Base-by-base conservation (phyloP, 805 yeast species). In the Spathaspora girioi region DNA sequence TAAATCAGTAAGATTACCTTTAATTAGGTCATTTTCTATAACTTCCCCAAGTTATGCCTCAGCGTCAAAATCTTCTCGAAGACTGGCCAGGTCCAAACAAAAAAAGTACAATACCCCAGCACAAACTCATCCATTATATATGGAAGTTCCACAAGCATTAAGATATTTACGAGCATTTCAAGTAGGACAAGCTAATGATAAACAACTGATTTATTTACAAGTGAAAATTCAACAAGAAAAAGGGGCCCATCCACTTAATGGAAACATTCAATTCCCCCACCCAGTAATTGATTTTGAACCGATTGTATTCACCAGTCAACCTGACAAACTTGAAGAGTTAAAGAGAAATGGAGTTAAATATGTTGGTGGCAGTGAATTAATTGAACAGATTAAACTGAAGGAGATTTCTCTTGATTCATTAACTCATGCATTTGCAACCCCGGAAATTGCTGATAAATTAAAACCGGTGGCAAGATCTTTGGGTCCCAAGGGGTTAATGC, bases 401-500 rank as follows among this genome's bases (percentile, higher is more conserved):
- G 69, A 72, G 8, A 61, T 82, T 31, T 72, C 73, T 15, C 66
- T 84, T 26, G 78, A 80, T 56, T 51, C 43, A 12, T 86, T 84
- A 60, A 91, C 90, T 61, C 85, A 84, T 61, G 83, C 90, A 45
- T 85, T 86, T 64, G 96, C 97, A 5, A 86, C 97, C 1, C 89
- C 96, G 1, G 97, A 89, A 38, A 81, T 90, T 52, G 79, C 80
- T 19, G 68, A 79, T n/a, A 76, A 78, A 23, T 74, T 94, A 56
- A 78, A 78, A 55, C 76, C 80, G 51, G 72, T 89, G 19, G 97
- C 94, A n/a, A 81, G 91, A 62, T 72, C 79, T 10, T 77, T 94
- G 59, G 98, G 98, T 52, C 96, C 96, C 31, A 83, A 78, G 62
- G 96, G 96, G 20, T 77, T 94, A 59, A 86, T 92, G 88, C 98